A percentile compares a stretch with the other conserved stretches of the same genome.
Evolutionary conservation across 202 grass and related monocot genomes (phyloP).

Genomic region (Musa balbisiana): DNA sequence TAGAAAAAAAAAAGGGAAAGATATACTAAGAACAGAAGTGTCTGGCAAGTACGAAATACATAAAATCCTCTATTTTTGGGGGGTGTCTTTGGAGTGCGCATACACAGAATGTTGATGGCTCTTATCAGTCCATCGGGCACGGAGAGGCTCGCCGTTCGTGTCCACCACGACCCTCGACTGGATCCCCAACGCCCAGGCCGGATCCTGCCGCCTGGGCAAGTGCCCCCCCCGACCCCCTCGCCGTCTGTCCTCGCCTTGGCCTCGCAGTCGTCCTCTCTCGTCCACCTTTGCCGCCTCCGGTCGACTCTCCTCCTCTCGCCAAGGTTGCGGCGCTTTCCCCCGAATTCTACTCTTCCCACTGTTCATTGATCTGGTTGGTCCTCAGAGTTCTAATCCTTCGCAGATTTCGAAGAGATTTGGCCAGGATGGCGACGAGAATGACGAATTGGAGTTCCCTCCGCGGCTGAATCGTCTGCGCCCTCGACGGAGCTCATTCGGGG

Average conservation of each 20-base stretch:
- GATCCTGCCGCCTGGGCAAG: conserved; percentile 16
- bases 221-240: conserved; percentile 38
- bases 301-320: conserved; percentile 33
- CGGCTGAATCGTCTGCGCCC: conserved; percentile 25
- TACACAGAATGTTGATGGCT: conserved; percentile 23
- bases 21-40: too few species aligned
- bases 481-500: conserved; percentile 79
- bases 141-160: conserved; percentile 18
- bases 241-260: conserved; percentile 21
- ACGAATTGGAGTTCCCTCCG: conserved; percentile 38
- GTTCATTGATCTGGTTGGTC: conserved; percentile 8
- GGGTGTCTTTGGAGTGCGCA: too few species aligned
- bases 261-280: conserved; percentile 28
- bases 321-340: conserved; percentile 29
- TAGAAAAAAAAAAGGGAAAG: too few species aligned
- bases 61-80: too few species aligned
- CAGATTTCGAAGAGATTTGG: conserved; percentile 40
- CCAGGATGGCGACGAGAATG: conserved; percentile 10
- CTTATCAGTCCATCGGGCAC: conserved; percentile 16
- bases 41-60: too few species aligned
- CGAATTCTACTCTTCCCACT: neutral
- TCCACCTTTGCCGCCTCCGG: conserved; percentile 47
- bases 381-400: conserved; percentile 2
- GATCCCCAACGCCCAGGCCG: conserved; percentile 2
- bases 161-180: conserved; percentile 14